Evolutionary conservation across 768 basidiomycete species (phyloP), one percentile per base, ranked within the genome.

Genomic region (Rubroboletus pulcherrimus): DNA sequence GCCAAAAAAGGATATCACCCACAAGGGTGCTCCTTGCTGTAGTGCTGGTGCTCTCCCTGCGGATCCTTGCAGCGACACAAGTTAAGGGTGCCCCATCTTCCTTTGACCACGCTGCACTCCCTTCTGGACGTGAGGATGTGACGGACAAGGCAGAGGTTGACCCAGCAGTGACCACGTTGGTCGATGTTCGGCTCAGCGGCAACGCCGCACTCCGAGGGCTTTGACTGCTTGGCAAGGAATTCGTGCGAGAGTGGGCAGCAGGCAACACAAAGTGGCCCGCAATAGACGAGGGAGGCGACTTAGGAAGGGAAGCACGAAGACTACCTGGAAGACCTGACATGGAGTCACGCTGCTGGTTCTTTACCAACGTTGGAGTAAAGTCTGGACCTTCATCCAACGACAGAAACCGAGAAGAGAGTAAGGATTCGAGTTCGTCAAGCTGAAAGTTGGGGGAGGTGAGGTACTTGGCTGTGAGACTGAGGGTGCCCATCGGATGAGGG

Each of bases 381-480:
- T 80, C 81, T 12, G 75, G 76, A 17, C 80, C 84, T 61, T 83
- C 81, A 61, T 89, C 86, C 52, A 83, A 76, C 2, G 85, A 85
- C 26, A 87, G 75, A 64, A 93, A 89, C 14, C 83, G 76, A 4
- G 85, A 86, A 3, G 87, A 90, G 5, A 92, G 75, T 2, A 91
- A 72, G 1, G 86, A 85, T 70, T 93, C 91, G 33, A 86, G 77
- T 60, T 89, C 86, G 69, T 91, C 88, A 31, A 91, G 73, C 58
- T 83, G 78, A 75, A 92, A 92, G 63, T 80, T 75, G 5, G 89
- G 87, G 1, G 79, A 73, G 12, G 80, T 75, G 45, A 91, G 81
- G 70, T 89, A 91, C 29, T 80, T 83, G 35, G 79, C 71, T 9
- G 83, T 76, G 50, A 93, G 77, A 1, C 77, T 74, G 52, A 92